phyloP scores from a whole-genome alignment of 305 asterid species.

The Fraxinus velutina region DNA sequence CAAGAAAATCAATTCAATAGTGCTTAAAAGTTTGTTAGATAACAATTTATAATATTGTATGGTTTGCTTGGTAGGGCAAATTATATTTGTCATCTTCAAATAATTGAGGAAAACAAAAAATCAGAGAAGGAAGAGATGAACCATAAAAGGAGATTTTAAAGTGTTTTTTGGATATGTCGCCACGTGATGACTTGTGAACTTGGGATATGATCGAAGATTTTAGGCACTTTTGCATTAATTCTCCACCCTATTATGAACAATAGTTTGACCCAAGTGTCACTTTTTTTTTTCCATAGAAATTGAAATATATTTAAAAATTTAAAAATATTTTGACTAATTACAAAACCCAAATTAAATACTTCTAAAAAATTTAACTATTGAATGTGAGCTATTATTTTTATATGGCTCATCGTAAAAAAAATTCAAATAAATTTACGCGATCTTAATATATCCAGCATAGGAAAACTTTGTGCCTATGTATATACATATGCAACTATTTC shows the following conservation, averaged over 20 bases:
- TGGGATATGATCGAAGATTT: neutral
- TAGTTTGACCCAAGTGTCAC: neutral
- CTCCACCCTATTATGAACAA: neutral
- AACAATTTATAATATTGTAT: neutral
- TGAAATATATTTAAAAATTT: neutral
- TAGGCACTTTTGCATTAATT: neutral
- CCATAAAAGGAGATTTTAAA: neutral
- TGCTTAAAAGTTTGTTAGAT: neutral
- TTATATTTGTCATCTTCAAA: neutral
- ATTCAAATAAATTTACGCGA: too few relatives aligned
- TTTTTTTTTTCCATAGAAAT: neutral
- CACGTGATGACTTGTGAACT: constrained; percentile 8
- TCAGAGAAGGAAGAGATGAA: neutral
- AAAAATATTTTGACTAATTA: neutral
- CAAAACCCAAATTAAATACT: neutral
- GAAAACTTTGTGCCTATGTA: neutral
- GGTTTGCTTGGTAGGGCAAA: neutral
- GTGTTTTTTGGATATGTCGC: neutral
- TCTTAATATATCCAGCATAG: neutral
- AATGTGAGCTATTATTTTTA: neutral
- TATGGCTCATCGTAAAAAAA: neutral
- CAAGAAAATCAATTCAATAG: neutral
- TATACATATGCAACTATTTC: neutral
- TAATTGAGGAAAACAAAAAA: neutral
- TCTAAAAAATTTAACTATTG: neutral